Evolutionary conservation across 2,329 filamentous ascomycete species (phyloP).

Genomic region (Bisporella sp.): DNA sequence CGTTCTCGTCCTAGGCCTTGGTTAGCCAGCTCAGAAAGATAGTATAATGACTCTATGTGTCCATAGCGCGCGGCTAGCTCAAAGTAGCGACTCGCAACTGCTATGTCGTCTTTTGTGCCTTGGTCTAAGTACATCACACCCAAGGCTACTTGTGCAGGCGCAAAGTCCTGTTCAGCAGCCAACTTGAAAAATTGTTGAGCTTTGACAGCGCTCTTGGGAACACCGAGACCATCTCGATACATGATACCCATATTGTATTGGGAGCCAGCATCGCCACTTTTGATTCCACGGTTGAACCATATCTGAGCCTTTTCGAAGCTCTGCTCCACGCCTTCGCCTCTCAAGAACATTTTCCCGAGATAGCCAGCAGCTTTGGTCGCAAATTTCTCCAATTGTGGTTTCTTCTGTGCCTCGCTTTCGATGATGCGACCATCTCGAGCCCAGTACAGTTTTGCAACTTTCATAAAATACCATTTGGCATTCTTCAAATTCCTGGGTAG

Average conservation of each 20-base stretch:
- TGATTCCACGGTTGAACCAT: conserved; percentile 63
- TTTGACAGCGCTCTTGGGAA: conserved; percentile 51
- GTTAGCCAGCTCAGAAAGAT: conserved; percentile 62
- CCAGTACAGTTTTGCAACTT: conserved; percentile 63
- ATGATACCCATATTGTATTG: conserved; percentile 65
- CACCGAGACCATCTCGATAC: conserved; percentile 61
- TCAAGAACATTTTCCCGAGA: conserved; percentile 64
- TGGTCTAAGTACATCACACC: conserved; percentile 66
- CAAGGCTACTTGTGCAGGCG: conserved; percentile 58
- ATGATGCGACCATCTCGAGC: conserved; percentile 54
- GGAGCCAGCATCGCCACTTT: conserved; percentile 57
- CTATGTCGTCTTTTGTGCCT: conserved; percentile 39
- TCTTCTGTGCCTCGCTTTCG: conserved; percentile 38
- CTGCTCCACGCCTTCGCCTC: conserved; percentile 63
- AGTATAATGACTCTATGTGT: conserved; percentile 67
- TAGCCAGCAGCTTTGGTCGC: conserved; percentile 65
- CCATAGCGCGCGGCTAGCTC: conserved; percentile 62
- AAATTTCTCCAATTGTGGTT: conserved; percentile 52
- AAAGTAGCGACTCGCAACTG: conserved; percentile 56
- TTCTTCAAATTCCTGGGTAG: conserved; percentile 53
- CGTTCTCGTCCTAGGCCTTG: conserved; percentile 58
- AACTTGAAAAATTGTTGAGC: conserved; percentile 60
- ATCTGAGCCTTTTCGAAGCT: conserved; percentile 55
- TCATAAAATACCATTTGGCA: conserved; percentile 62
- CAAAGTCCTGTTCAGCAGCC: conserved; percentile 61